Conservation (phyloP, 352 stramenopile genomes). For the Pythium chondricola region DNA sequence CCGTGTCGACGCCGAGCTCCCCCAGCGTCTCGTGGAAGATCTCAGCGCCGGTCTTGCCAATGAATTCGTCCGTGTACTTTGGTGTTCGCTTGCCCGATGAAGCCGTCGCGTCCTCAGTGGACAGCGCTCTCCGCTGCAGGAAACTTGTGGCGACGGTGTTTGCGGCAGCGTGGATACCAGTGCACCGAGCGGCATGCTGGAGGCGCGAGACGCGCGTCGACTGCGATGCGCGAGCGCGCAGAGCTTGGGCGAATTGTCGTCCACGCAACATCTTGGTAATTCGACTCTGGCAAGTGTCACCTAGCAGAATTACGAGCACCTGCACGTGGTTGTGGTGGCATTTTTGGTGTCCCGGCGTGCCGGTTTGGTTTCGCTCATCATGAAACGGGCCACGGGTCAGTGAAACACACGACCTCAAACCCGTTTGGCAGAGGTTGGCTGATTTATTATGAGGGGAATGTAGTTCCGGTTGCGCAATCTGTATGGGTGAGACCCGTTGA, state of each 20-base stretch:
- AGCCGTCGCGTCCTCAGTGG: constrained; percentile 11
- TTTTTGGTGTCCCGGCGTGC: not conserved
- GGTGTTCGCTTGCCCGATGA: constrained; percentile 12
- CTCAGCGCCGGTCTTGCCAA: constrained; percentile 89
- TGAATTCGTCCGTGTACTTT: constrained; percentile 75
- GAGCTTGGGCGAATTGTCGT: constrained; percentile 19
- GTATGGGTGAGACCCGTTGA: constrained; percentile 10
- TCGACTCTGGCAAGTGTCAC: not conserved
- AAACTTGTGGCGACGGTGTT: constrained; percentile 22
- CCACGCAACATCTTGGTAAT: constrained; percentile 22
- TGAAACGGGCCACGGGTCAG: too few species aligned
- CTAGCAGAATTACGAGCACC: too few species aligned
- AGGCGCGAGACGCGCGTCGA: constrained; percentile 9
- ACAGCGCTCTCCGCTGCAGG: constrained; percentile 23
- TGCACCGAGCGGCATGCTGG: not conserved
- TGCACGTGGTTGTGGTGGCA: not conserved
- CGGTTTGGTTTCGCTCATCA: constrained; percentile 15
- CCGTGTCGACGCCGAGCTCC: constrained; percentile 85
- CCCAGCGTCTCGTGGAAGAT: constrained; percentile 93
- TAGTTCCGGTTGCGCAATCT: constrained; percentile 19
- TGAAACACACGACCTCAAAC: too few species aligned
- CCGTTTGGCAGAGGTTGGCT: too few species aligned
- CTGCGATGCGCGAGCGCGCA: constrained; percentile 11
- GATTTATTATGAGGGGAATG: not conserved
- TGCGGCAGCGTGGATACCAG: constrained; percentile 7